A percentile compares a stretch with the other conserved stretches of the same genome.
These are phyloP conservation scores for Cordia subcordata DNA, from an alignment of 257 asterid genomes.

Conservation along the genomic window DNA sequence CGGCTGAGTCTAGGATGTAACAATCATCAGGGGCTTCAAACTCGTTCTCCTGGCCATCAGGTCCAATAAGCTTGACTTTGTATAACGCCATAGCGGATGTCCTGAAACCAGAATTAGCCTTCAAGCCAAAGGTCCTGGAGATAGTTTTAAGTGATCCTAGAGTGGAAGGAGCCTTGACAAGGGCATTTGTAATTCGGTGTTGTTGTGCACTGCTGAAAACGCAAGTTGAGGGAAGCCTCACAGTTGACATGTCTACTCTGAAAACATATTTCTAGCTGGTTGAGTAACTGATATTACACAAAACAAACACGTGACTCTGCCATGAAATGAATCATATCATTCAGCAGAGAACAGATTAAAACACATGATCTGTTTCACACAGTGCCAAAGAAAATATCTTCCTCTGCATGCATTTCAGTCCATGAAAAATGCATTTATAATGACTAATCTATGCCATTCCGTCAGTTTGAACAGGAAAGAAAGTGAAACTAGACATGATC, in stretches of 20 bases:
- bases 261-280: neutral
- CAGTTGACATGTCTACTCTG: conserved; percentile 8
- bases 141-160: conserved; percentile 2
- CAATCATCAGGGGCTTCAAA: conserved; percentile 11
- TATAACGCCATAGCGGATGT: conserved; percentile 15
- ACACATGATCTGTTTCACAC: too few relatives aligned
- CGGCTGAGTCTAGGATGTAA: conserved; percentile 11
- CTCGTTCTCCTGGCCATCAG: conserved; percentile 14
- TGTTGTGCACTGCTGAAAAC: neutral
- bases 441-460: too few relatives aligned
- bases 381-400: too few relatives aligned
- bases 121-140: conserved; percentile 10
- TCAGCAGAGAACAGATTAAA: too few relatives aligned
- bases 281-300: neutral
- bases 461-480: too few relatives aligned
- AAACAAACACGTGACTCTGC: too few relatives aligned
- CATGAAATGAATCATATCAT: too few relatives aligned
- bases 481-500: too few relatives aligned
- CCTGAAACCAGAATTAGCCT: conserved; percentile 8
- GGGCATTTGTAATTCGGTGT: neutral
- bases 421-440: too few relatives aligned
- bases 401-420: too few relatives aligned
- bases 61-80: conserved; percentile 15
- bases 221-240: neutral
- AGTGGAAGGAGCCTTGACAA: neutral